phyloP scores from a whole-genome alignment of 495 filamentous ascomycete genomes.

The Choiromyces venosus region DNA sequence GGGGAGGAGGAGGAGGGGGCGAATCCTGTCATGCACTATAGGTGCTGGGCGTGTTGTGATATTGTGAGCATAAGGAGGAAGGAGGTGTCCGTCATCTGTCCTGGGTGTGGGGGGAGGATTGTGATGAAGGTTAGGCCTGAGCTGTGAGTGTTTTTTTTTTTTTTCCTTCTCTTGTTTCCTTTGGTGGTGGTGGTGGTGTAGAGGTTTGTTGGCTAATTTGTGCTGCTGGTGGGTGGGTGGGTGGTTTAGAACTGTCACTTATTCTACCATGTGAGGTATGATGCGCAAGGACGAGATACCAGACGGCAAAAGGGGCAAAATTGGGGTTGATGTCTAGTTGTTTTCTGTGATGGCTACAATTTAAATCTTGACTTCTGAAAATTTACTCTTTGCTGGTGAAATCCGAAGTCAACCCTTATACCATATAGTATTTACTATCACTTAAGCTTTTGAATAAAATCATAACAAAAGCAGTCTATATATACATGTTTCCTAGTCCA shows the following conservation, averaged over 20 bases:
- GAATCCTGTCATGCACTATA: not conserved
- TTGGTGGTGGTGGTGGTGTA: not conserved
- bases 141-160: not conserved
- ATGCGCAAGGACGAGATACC: not conserved
- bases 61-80: not conserved
- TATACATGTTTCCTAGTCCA: too few relatives aligned
- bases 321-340: not conserved
- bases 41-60: not conserved
- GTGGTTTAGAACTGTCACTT: not conserved
- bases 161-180: not conserved
- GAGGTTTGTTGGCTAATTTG: not conserved
- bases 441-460: too few relatives aligned
- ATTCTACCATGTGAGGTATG: not conserved
- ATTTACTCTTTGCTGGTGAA: not conserved
- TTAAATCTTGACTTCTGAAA: not conserved
- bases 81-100: not conserved
- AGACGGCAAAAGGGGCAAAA: not conserved
- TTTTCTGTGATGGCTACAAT: not conserved
- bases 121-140: not conserved
- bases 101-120: not conserved
- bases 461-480: too few relatives aligned
- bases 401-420: too few relatives aligned
- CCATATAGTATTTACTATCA: too few relatives aligned
- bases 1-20: too few relatives aligned
- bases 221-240: too few relatives aligned